Percentiles rank a stretch among this genome's conserved stretches.
Evolutionary conservation across 2,329 filamentous ascomycete genomes (phyloP).

Genomic region (Epichloe uncinata): DNA sequence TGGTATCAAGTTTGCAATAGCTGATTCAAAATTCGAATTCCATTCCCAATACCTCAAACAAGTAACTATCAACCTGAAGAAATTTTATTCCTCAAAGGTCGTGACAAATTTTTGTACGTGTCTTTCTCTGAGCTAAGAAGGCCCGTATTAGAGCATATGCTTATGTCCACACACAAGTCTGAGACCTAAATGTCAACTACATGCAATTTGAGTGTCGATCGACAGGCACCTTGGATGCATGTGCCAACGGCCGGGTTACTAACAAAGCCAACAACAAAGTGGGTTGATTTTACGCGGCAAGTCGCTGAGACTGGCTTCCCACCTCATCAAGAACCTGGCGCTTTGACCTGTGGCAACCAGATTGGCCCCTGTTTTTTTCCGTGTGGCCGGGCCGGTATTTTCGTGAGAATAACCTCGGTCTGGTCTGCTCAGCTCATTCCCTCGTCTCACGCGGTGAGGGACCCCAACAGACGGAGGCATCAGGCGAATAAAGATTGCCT

Average conservation of each 20-base stretch:
- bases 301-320: no score
- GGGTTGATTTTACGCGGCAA: no score
- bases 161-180: no score
- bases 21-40: background rate
- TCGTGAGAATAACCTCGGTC: conserved; percentile 2
- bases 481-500: background rate
- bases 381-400: background rate
- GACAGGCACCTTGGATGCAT: no score
- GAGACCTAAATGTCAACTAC: no score
- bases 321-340: background rate
- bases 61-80: no score
- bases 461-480: no score
- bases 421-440: background rate
- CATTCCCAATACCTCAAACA: background rate
- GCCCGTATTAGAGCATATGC: no score
- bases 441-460: no score
- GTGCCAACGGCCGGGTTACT: no score
- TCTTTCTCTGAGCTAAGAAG: background rate
- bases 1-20: conserved; percentile 1
- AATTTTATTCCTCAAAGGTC: background rate
- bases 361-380: background rate
- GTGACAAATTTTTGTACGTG: background rate
- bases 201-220: no score
- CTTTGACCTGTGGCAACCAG: background rate
- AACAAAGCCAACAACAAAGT: no score